A percentile compares a stretch with the other conserved stretches of the same genome.
phyloP scores from a whole-genome alignment of 2,329 filamentous ascomycete species.

The Pseudogymnoascus sp. region DNA sequence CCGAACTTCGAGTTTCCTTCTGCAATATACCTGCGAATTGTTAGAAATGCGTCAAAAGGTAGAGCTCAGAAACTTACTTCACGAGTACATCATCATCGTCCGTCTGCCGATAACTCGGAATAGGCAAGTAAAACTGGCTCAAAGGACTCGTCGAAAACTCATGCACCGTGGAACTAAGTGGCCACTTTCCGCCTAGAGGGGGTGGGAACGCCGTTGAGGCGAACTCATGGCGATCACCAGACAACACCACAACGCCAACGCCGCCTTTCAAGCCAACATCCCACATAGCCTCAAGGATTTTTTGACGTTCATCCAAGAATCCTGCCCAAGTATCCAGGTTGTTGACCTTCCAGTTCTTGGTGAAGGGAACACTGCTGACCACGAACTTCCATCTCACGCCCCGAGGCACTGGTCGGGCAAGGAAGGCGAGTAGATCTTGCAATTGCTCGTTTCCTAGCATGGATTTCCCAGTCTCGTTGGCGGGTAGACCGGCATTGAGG shows the following conservation, averaged over 20 bases:
- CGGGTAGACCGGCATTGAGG: conserved; percentile 53
- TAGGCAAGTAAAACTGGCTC: conserved; percentile 87
- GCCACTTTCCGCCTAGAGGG: conserved; percentile 55
- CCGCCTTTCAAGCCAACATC: conserved; percentile 64
- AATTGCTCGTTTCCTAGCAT: conserved; percentile 83
- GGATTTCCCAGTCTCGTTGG: conserved; percentile 62
- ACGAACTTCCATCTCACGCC: conserved; percentile 93
- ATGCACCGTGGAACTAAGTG: conserved; percentile 60
- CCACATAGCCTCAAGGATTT: conserved; percentile 88
- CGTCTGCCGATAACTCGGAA: conserved; percentile 74
- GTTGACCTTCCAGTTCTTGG: conserved; percentile 93
- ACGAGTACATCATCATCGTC: conserved; percentile 78
- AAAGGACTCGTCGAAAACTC: conserved; percentile 90
- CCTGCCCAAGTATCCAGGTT: conserved; percentile 90
- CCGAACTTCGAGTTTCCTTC: conserved; percentile 87
- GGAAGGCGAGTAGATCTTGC: conserved; percentile 69
- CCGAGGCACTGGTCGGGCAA: conserved; percentile 62
- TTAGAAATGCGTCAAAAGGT: background rate
- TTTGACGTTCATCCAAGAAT: conserved; percentile 72
- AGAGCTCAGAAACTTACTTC: conserved; percentile 53
- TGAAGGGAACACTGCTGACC: conserved; percentile 86
- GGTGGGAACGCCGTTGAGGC: conserved; percentile 75
- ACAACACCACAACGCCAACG: conserved; percentile 74
- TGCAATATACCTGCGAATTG: conserved; percentile 58
- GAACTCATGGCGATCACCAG: conserved; percentile 94